Conservation (phyloP, 176 grass and related monocot genomes). For the Cenchrus americanus region DNA sequence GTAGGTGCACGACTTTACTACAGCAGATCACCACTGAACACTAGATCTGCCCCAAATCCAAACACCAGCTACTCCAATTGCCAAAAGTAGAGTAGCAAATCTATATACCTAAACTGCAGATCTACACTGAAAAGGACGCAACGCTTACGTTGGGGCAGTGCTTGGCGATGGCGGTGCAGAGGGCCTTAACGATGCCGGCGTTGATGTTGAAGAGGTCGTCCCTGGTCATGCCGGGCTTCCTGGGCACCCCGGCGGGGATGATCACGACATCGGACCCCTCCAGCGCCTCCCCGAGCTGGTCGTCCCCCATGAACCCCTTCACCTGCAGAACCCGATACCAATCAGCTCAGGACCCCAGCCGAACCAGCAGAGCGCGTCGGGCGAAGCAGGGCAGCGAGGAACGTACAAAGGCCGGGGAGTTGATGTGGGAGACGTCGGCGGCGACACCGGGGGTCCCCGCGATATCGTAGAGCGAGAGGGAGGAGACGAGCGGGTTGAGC, state of each 20-base stretch:
- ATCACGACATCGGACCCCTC: conserved; percentile 65
- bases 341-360: not conserved
- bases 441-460: conserved; percentile 69
- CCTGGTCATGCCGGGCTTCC: conserved; percentile 82
- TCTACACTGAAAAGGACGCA: not conserved
- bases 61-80: not conserved
- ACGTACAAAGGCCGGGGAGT: conserved; percentile 53
- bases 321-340: conserved; percentile 27
- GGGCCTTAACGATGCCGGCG: conserved; percentile 66
- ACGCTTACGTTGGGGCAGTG: conserved; percentile 66
- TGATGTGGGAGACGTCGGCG: conserved; percentile 73
- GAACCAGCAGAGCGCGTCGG: not conserved
- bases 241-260: conserved; percentile 70
- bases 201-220: conserved; percentile 90
- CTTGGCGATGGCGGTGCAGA: conserved; percentile 64
- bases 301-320: conserved; percentile 54
- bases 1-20: not conserved
- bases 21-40: not conserved
- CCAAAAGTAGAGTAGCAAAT: not conserved
- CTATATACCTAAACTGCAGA: conserved; percentile 8
- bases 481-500: conserved; percentile 71
- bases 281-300: conserved; percentile 60
- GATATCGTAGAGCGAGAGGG: conserved; percentile 73
- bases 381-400: not conserved
- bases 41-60: not conserved